These are phyloP conservation scores for Sporothrix sp. DNA, from an alignment of 2,329 filamentous ascomycete species.

Conservation along the genomic window DNA sequence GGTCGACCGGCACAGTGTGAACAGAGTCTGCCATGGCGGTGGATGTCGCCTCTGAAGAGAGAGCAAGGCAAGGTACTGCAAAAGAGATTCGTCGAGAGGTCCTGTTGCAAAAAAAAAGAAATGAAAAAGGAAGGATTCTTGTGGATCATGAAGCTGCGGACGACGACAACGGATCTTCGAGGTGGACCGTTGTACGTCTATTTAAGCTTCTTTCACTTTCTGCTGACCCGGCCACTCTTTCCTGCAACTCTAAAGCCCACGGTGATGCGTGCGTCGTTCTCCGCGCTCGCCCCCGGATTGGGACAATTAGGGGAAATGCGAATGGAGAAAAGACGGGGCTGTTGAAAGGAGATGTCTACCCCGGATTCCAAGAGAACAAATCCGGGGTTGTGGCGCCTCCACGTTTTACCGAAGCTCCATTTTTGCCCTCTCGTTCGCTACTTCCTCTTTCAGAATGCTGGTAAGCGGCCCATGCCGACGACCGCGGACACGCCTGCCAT, in stretches of 20 bases:
- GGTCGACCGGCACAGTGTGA: neutral
- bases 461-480: neutral
- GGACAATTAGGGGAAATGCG: no score
- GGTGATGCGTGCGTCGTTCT: neutral
- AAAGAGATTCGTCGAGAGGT: no score
- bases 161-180: no score
- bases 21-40: neutral
- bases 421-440: neutral
- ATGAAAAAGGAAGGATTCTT: neutral
- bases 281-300: neutral
- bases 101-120: neutral
- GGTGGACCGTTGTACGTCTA: neutral
- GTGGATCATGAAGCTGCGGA: neutral
- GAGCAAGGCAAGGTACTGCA: no score
- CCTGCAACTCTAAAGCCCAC: neutral
- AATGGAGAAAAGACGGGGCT: no score
- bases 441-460: neutral
- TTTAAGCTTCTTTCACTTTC: conserved; percentile 1
- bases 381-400: neutral
- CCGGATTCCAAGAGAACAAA: neutral
- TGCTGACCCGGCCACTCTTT: neutral
- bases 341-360: neutral
- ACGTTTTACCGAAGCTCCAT: neutral
- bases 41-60: no score
- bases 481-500: neutral